Evolutionary conservation across 2,329 filamentous ascomycete genomes (phyloP), one percentile per base, ranked within the genome.

Genomic region (Fonsecaea monophora): DNA sequence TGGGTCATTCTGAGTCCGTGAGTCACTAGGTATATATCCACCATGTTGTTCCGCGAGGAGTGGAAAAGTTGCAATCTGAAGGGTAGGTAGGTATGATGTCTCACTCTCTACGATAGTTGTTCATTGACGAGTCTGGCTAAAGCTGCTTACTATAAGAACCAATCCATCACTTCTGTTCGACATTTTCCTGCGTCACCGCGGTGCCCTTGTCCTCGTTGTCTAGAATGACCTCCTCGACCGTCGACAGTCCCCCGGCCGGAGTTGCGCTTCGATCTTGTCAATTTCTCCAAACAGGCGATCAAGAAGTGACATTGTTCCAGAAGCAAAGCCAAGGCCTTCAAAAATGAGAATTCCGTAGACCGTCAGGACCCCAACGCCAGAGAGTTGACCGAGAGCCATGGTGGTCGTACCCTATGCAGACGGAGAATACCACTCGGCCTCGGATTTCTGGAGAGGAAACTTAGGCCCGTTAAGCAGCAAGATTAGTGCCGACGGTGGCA

Each of bases 271-370:
- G 9, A 81, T 78, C 45, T 73, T 73, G 72, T 80, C 79, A 12
- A 77, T 69, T 21, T 77, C 75, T 2, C 76, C 75, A 48, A 79
- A 78, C 9, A 79, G 73, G 60, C 70, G 73, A 56, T 78, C 77
- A 30, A 65, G 62, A 38, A 65, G 12, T 30, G 55, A 55, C 64
- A 66, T 61, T 25, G 58, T 61, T 7, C 58, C 45, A 34, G 58
- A 61, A 15, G 58, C 38, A 45, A 61, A 80, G 55, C 78, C 78
- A 3, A 80, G 75, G 32, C 75, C 77, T 62, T 79, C 63, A 62
- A 79, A 80, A 60, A 80, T 80, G 12, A 79, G 70, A 2, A 77
- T 75, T 1, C 77, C 78, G 59, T 79, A 79, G 74, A 80, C 79
- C 45, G 76, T 80, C 4, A 80, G 62, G 1, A 76, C 71, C 32